phyloP scores from a whole-genome alignment of 2,329 filamentous ascomycete species.

The Sphaerostilbella broomeana region DNA sequence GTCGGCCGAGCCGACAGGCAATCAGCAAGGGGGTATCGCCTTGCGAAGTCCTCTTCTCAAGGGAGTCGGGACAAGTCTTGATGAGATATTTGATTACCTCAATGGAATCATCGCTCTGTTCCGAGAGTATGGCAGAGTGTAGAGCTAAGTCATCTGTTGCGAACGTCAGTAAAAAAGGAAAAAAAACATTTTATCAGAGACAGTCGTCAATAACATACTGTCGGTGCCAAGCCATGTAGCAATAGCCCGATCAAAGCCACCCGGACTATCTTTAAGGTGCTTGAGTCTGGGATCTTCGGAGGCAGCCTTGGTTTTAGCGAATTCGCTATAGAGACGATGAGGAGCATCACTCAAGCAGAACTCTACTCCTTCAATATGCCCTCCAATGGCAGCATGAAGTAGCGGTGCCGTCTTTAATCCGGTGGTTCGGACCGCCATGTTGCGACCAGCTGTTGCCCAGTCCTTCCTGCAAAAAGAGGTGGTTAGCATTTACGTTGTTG shows the following conservation, averaged over 20 bases:
- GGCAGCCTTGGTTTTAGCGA: constrained; percentile 52
- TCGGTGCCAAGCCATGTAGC: constrained; percentile 54
- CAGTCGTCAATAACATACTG: constrained; percentile 46
- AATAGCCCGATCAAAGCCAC: constrained; percentile 59
- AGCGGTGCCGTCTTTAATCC: constrained; percentile 50
- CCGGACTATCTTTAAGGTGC: constrained; percentile 50
- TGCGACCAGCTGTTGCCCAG: constrained; percentile 62
- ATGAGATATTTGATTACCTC: constrained; percentile 60
- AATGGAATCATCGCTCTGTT: constrained; percentile 34
- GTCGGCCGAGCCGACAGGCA: constrained; percentile 52
- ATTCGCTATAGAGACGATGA: constrained; percentile 60
- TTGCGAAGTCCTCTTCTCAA: constrained; percentile 54
- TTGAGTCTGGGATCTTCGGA: constrained; percentile 56
- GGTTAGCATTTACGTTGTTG: constrained; percentile 16
- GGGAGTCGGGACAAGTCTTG: constrained; percentile 49
- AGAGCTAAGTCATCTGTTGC: constrained; percentile 53
- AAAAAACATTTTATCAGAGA: no score
- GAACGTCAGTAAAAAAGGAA: no score
- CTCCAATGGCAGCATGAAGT: constrained; percentile 48
- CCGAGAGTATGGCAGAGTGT: constrained; percentile 55
- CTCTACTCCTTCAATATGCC: constrained; percentile 62
- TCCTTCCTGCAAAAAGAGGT: constrained; percentile 40
- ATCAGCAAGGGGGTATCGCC: constrained; percentile 63
- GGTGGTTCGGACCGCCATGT: constrained; percentile 31
- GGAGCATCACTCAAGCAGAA: constrained; percentile 73